Evolutionary conservation across 192 early-diverging fungal species (phyloP).

Genomic region (Rhizophagus clarus): DNA sequence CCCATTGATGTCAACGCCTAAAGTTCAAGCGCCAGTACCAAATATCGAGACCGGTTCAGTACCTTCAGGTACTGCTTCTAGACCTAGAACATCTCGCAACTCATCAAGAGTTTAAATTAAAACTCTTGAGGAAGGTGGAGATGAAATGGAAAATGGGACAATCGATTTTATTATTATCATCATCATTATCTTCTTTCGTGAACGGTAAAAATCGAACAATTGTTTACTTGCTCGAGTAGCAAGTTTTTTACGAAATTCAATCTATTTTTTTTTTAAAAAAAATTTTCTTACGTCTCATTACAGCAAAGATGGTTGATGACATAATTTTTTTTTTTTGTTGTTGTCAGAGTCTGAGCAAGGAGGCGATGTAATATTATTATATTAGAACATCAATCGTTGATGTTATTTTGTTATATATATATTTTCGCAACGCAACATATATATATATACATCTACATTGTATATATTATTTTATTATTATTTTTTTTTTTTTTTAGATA

Average conservation of each 20-base stretch:
- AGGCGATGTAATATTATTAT: not conserved
- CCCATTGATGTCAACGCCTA: slow-evolving; percentile 65
- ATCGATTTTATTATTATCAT: not conserved
- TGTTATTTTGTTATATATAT: not conserved
- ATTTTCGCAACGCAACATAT: not conserved
- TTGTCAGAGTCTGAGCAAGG: not conserved
- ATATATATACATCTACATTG: not conserved
- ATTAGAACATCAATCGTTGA: not conserved
- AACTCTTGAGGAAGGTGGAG: not conserved
- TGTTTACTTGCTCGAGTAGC: not conserved
- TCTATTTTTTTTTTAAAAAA: not conserved
- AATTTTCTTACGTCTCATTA: not conserved
- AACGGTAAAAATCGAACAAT: not conserved
- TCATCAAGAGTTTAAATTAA: slow-evolving; percentile 5
- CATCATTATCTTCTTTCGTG: not conserved
- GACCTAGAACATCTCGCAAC: slow-evolving; percentile 29
- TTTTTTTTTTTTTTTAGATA: too few relatives aligned
- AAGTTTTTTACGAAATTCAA: not conserved
- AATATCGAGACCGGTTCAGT: slow-evolving; percentile 20
- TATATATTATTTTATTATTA: not conserved
- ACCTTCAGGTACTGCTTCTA: slow-evolving; percentile 33
- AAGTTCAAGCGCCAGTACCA: slow-evolving; percentile 29
- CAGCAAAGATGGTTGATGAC: not conserved
- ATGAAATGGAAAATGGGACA: not conserved
- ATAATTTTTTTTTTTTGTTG: too few relatives aligned